phyloP scores from a whole-genome alignment of 495 filamentous ascomycete species.

The Tuber borchii region DNA sequence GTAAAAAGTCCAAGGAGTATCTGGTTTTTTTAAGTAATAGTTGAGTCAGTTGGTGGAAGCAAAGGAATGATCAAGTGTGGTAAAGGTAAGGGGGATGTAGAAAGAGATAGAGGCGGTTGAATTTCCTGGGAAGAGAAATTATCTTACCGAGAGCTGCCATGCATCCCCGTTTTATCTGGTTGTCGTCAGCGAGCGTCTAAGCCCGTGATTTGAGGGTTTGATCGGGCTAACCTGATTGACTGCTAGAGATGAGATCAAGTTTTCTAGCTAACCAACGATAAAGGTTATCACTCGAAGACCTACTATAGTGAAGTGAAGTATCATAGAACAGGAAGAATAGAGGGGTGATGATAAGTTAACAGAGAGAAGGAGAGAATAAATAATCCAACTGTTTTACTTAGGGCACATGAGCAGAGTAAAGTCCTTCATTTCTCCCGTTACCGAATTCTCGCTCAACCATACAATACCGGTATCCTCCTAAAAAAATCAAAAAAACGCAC shows the following conservation, averaged over 20 bases:
- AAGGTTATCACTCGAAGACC: not conserved
- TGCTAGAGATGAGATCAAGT: conserved; percentile 17
- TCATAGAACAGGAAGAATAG: not conserved
- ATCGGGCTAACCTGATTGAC: not conserved
- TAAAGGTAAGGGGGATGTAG: not conserved
- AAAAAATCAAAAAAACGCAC: conserved; percentile 1
- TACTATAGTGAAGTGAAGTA: not conserved
- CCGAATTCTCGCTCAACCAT: not conserved
- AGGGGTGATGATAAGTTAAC: not conserved
- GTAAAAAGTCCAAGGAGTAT: conserved; percentile 60
- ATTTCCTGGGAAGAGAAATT: conserved; percentile 4
- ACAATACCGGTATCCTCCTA: too few relatives aligned
- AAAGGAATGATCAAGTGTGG: not conserved
- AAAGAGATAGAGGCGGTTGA: not conserved
- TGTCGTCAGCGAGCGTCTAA: conserved; percentile 1
- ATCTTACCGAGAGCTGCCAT: conserved; percentile 59
- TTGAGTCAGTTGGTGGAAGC: not conserved
- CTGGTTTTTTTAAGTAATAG: conserved; percentile 42
- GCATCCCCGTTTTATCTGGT: conserved; percentile 42
- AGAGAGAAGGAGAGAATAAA: not conserved
- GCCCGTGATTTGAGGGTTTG: not conserved
- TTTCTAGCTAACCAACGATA: not conserved
- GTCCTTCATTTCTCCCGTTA: not conserved
- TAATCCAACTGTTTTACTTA: not conserved
- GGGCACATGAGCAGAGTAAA: conserved; percentile 5